Base-by-base conservation (phyloP, 2,329 filamentous ascomycete genomes). In the Cladophialophora carrionii region DNA sequence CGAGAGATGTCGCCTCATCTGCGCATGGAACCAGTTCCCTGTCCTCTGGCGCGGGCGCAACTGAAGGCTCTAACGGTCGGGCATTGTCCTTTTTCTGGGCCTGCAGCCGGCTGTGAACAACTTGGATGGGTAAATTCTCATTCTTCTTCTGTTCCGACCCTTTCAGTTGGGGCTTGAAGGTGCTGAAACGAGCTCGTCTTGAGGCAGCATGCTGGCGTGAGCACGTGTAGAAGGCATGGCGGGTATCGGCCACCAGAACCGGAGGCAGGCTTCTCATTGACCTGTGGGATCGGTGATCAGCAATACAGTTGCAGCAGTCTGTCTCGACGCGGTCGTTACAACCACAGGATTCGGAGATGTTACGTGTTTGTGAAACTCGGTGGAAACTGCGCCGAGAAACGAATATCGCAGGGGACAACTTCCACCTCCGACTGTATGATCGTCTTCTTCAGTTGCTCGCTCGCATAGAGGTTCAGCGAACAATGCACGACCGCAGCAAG, bases 141-240 rank as follows among this genome's bases (percentile, higher is more conserved):
- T 49, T 53, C 54, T 53, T 59, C n/a, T 26, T 52, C 0, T 14
- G 43, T 31, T 29, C 37, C 6, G 61, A 54, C 7, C 26, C 63
- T 58, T 69, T 68, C 43, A 67, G 52, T 22, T 64, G 63, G 20
- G 54, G 61, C 4, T 37, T 57, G 14, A 59, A 46, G 24, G 63
- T 67, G 53, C 64, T 71, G 60, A 71, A 71, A 12, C 20, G 61
- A 4, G 64, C 55, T 51, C 32, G 60, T 57, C 57, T 56, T 4
- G 66, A 63, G 9, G 59, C 52, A 7, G 56, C 63, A 64, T 68
- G 56, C 53, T 66, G 65, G 60, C 67, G 59, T 34, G 68, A 61
- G 56, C 68, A 72, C 17, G 63, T 37, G 53, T 58, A 62, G 61
- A 72, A 71, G 32, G 65, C 68, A 31, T 57, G 37, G 29, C 68